Percentiles rank a stretch among this genome's conserved stretches.
phyloP scores from a whole-genome alignment of 176 grass and related monocot species.

The Dactylis glomerata region DNA sequence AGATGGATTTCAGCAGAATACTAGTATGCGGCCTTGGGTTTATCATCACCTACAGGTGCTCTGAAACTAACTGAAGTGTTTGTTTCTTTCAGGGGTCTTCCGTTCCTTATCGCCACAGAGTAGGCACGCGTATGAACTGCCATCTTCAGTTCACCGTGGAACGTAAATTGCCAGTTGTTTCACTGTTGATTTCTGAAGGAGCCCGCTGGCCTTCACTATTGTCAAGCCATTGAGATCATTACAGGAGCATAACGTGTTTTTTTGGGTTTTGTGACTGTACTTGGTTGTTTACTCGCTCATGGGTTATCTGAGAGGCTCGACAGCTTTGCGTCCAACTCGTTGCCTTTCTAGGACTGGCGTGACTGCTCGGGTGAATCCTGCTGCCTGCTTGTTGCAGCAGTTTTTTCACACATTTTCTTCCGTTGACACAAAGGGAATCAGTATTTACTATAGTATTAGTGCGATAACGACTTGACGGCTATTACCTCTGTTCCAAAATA shows the following conservation, averaged over 20 bases:
- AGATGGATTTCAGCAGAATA: background rate
- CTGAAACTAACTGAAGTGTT: conserved; percentile 15
- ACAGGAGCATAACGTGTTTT: background rate
- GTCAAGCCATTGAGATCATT: background rate
- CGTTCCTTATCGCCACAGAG: conserved; percentile 73
- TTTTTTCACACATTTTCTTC: background rate
- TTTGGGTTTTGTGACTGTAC: background rate
- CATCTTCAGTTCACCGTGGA: background rate
- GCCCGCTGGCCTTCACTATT: background rate
- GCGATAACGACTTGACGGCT: background rate
- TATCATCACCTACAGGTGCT: background rate
- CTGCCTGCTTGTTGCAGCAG: background rate
- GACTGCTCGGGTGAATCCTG: background rate
- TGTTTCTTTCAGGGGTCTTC: conserved; percentile 76
- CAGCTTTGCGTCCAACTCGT: background rate
- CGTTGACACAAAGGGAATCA: background rate
- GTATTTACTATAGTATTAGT: background rate
- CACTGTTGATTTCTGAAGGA: conserved; percentile 9
- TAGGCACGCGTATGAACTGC: conserved; percentile 13
- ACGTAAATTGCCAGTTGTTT: background rate
- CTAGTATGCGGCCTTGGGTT: background rate
- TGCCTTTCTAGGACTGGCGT: background rate
- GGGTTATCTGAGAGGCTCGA: background rate
- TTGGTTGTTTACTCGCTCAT: background rate
- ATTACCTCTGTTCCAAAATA: too few species aligned